Base-by-base conservation (phyloP, 345 rosid species). In the Lagerstroemia speciosa region DNA sequence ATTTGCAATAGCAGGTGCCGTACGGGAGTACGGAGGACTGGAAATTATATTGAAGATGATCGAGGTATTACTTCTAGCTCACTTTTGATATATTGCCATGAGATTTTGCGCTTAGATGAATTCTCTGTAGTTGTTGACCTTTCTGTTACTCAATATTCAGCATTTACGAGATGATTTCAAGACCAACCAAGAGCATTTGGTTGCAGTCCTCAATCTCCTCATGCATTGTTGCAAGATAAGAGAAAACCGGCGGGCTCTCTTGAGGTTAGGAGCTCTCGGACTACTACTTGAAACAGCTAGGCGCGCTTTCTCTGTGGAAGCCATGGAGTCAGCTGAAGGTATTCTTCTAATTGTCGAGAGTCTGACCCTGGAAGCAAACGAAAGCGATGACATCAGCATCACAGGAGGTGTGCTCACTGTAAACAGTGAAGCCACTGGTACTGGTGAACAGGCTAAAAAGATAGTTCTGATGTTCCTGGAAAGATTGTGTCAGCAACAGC, bases 251-350 rank as follows among this genome's bases (percentile, higher is more conserved):
- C 81, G 85, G 70, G 96, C 93, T 71, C 82, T 94, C 70, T 78
- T 94, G 71, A 83, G 81, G 75, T 84, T 92, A 62, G 98, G 97
- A 71, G 98, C 98, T 71, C 79, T 91, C 78, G 93, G 92, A 74
- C 80, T 94, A 67, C 96, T 94, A 78, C 99, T 94, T 77, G 99
- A 94, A 86, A 87, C 98, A 64, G 99, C 96, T 66, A 85, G 99
- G 85, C 83, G 89, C 52, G 99, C 99, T 34, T 94, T 91, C 75
- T 82, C 98, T 67, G 92, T 94, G 72, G 99, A 94, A 84, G 97
- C 99, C 69, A 91, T 94, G 93, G 99, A 94, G 77, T 93, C 96
- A 70, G 99, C 99, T 58, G 99, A 91, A 77, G 97, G 96, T 73
- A 94, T 91, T 81, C 98, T 94, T 77, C 83, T 94, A 79, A 91